phyloP scores from a whole-genome alignment of 495 filamentous ascomycete genomes.

The Penicillium psychrofluorescens region DNA sequence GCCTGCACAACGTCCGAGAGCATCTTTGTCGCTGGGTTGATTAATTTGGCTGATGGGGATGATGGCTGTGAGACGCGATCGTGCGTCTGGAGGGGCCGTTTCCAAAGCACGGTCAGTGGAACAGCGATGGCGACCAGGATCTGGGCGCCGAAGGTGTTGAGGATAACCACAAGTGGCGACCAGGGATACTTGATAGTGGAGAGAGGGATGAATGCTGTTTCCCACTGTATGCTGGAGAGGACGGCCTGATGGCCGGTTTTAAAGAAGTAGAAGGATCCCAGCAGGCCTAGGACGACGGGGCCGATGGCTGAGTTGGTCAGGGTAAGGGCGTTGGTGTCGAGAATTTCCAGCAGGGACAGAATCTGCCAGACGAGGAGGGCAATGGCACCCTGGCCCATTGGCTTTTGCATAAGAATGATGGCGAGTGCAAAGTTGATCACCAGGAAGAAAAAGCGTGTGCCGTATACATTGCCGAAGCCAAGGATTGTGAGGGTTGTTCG shows the following conservation, averaged over 20 bases:
- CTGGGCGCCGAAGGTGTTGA: slow-evolving; percentile 86
- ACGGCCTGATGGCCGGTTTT: slow-evolving; percentile 95
- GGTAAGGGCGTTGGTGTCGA: slow-evolving; percentile 67
- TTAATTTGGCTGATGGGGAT: slow-evolving; percentile 20
- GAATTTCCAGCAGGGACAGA: slow-evolving; percentile 77
- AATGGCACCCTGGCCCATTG: slow-evolving; percentile 84
- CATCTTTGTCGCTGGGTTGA: slow-evolving; percentile 41
- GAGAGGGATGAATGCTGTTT: slow-evolving; percentile 88
- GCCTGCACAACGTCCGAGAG: slow-evolving; percentile 65
- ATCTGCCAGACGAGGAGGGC: slow-evolving; percentile 77
- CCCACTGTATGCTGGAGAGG: slow-evolving; percentile 88
- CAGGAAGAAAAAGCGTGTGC: slow-evolving; percentile 82
- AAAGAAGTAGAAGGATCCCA: slow-evolving; percentile 93
- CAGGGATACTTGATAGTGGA: slow-evolving; percentile 80
- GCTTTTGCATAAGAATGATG: slow-evolving; percentile 79
- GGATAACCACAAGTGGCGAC: slow-evolving; percentile 69
- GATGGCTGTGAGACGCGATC: slow-evolving; percentile 16
- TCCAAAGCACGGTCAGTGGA: slow-evolving; percentile 83
- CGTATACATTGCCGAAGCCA: slow-evolving; percentile 87
- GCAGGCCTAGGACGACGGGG: slow-evolving; percentile 71
- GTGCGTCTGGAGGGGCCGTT: slow-evolving; percentile 45
- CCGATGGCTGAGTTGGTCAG: slow-evolving; percentile 62
- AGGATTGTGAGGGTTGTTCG: slow-evolving; percentile 66
- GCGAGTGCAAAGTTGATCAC: slow-evolving; percentile 68
- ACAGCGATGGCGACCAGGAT: slow-evolving; percentile 73